Evolutionary conservation across 805 yeast species (phyloP).

Genomic region (Saccharomycopsis capsularis): DNA sequence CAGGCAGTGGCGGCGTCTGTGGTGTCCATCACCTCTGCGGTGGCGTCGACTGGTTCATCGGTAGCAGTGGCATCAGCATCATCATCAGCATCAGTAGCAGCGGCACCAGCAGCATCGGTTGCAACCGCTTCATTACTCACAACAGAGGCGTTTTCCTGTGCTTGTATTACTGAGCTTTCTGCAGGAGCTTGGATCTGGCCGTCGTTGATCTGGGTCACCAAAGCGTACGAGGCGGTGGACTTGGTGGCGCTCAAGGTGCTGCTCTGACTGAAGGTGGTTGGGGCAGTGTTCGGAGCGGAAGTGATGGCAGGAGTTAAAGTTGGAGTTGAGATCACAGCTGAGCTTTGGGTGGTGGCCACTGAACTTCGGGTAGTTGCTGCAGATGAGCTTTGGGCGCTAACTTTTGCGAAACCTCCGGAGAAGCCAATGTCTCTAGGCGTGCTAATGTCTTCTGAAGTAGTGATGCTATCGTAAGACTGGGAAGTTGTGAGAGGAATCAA

Average conservation of each 20-base stretch:
- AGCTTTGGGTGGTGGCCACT: not conserved
- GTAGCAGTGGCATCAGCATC: not conserved
- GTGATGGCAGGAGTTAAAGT: too few species aligned
- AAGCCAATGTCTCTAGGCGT: too few species aligned
- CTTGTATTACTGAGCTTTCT: not conserved
- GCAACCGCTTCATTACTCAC: not conserved
- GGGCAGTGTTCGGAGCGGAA: too few species aligned
- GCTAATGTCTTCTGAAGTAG: too few species aligned
- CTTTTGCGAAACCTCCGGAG: too few species aligned
- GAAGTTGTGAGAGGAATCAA: not conserved
- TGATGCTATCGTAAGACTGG: not conserved
- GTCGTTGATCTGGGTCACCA: conserved; percentile 27
- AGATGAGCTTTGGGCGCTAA: not conserved
- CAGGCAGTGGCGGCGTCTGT: too few species aligned
- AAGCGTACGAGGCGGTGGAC: conserved; percentile 18
- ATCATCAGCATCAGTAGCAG: not conserved
- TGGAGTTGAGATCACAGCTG: too few species aligned
- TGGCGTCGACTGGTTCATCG: not conserved
- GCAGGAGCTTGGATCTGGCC: conserved; percentile 29
- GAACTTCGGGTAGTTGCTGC: not conserved
- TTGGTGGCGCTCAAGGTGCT: conserved; percentile 23
- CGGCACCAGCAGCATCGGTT: not conserved
- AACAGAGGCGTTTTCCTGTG: not conserved
- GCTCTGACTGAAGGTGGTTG: not conserved
- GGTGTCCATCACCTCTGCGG: too few species aligned